Evolutionary conservation across 495 filamentous ascomycete species (phyloP).

Genomic region (Bombardia bombarda): DNA sequence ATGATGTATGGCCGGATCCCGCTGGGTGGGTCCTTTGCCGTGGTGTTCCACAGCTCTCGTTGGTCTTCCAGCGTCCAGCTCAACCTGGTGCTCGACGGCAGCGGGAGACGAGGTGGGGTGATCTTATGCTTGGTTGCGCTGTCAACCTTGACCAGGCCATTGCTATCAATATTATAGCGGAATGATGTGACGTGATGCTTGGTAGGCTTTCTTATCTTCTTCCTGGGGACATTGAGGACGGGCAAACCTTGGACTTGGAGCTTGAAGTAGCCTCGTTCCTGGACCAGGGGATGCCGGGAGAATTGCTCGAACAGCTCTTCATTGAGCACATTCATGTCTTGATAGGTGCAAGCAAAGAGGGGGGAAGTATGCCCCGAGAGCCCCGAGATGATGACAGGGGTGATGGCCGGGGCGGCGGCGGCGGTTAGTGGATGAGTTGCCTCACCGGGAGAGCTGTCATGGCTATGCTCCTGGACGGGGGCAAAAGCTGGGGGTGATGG

Average conservation of each 20-base stretch:
- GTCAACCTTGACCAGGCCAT: slow-evolving; percentile 24
- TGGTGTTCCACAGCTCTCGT: slow-evolving; percentile 21
- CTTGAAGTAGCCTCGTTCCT: slow-evolving; percentile 24
- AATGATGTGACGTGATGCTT: slow-evolving; percentile 24
- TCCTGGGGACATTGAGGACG: slow-evolving; percentile 11
- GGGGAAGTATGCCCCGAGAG: slow-evolving; percentile 12
- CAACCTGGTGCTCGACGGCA: slow-evolving; percentile 12
- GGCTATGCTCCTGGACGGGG: no score
- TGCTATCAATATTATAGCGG: slow-evolving; percentile 14
- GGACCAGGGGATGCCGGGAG: slow-evolving; percentile 20
- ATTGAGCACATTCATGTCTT: slow-evolving; percentile 21
- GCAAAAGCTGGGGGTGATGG: no score
- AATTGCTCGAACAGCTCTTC: slow-evolving; percentile 22
- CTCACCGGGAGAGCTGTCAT: no score
- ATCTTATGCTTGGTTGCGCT: slow-evolving; percentile 17
- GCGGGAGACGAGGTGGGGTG: slow-evolving; percentile 13
- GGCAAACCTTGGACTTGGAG: slow-evolving; percentile 21
- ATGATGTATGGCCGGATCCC: slow-evolving; percentile 23
- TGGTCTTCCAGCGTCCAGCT: slow-evolving; percentile 20
- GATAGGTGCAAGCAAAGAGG: slow-evolving; percentile 22
- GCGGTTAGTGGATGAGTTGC: no score
- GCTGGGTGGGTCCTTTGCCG: slow-evolving; percentile 17
- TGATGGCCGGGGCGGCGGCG: no score
- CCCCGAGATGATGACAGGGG: no score
- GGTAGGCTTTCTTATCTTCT: slow-evolving; percentile 15